Conservation (phyloP, 2,329 filamentous ascomycete genomes). For the Aspergillus chevalieri region DNA sequence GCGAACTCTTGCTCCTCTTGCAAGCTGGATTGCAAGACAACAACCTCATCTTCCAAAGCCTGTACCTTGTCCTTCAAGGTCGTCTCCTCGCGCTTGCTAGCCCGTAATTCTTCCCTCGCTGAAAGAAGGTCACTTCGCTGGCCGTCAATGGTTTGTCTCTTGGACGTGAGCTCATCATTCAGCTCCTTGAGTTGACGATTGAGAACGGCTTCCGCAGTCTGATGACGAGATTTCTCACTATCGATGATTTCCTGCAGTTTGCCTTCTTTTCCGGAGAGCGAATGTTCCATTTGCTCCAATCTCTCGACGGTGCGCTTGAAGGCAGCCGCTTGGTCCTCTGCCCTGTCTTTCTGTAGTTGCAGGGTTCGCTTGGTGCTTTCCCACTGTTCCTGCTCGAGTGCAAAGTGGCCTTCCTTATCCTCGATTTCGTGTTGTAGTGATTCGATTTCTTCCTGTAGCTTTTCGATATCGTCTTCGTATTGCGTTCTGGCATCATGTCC, state of each 20-base stretch:
- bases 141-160: slow-evolving; percentile 60
- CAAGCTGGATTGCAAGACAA: slow-evolving; percentile 60
- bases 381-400: slow-evolving; percentile 67
- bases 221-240: slow-evolving; percentile 66
- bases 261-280: slow-evolving; percentile 60
- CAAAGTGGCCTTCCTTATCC: slow-evolving; percentile 64
- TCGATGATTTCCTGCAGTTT: slow-evolving; percentile 63
- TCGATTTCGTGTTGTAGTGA: slow-evolving; percentile 59
- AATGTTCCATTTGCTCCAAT: slow-evolving; percentile 62
- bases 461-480: slow-evolving; percentile 51
- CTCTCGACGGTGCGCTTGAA: slow-evolving; percentile 66
- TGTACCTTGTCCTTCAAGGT: slow-evolving; percentile 60
- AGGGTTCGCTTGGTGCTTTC: slow-evolving; percentile 60
- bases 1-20: slow-evolving; percentile 61
- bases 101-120: slow-evolving; percentile 64
- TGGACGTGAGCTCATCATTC: slow-evolving; percentile 62
- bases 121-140: slow-evolving; percentile 60
- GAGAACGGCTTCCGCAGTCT: slow-evolving; percentile 63
- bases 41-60: slow-evolving; percentile 68
- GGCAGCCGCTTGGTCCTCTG: slow-evolving; percentile 61
- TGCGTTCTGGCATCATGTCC: slow-evolving; percentile 55
- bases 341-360: slow-evolving; percentile 59
- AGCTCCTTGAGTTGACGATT: slow-evolving; percentile 69
- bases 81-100: slow-evolving; percentile 59
- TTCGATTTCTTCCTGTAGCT: slow-evolving; percentile 52